These are phyloP conservation scores for Fusarium nodosum DNA, from an alignment of 2,329 filamentous ascomycete genomes.

Conservation along the genomic window DNA sequence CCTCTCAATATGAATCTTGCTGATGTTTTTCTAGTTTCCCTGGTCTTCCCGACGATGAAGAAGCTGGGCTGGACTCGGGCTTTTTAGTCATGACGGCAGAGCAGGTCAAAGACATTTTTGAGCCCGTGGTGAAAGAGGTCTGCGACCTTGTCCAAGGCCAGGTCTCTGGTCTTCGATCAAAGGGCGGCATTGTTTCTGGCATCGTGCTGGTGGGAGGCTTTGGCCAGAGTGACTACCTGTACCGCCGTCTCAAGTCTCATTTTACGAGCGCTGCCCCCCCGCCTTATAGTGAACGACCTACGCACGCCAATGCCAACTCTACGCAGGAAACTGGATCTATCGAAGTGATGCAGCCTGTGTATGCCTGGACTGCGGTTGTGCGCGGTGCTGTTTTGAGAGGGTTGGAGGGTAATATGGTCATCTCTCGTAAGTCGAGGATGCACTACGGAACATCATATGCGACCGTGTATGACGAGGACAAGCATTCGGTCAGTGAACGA, in stretches of 20 bases:
- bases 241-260: constrained; percentile 76
- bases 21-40: constrained; percentile 67
- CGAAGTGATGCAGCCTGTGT: constrained; percentile 85
- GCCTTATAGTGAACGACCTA: constrained; percentile 77
- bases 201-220: constrained; percentile 87
- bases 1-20: background rate
- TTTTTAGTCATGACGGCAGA: constrained; percentile 79
- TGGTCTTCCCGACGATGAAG: constrained; percentile 81
- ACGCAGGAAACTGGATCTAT: constrained; percentile 69
- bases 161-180: constrained; percentile 72
- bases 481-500: constrained; percentile 78
- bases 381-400: constrained; percentile 81
- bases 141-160: constrained; percentile 77
- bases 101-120: constrained; percentile 80
- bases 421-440: constrained; percentile 79
- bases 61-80: constrained; percentile 79
- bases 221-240: constrained; percentile 82
- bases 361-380: constrained; percentile 86
- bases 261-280: constrained; percentile 72
- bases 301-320: constrained; percentile 68
- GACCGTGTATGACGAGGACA: constrained; percentile 82
- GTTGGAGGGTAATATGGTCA: constrained; percentile 83
- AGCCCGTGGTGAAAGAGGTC: constrained; percentile 79
- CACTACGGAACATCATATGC: constrained; percentile 87
- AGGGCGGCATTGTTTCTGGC: constrained; percentile 75